A percentile compares a stretch with the other conserved stretches of the same genome.
Evolutionary conservation across 2,329 filamentous ascomycete genomes (phyloP).

Genomic region (Sclerotinia sclerotiorum): DNA sequence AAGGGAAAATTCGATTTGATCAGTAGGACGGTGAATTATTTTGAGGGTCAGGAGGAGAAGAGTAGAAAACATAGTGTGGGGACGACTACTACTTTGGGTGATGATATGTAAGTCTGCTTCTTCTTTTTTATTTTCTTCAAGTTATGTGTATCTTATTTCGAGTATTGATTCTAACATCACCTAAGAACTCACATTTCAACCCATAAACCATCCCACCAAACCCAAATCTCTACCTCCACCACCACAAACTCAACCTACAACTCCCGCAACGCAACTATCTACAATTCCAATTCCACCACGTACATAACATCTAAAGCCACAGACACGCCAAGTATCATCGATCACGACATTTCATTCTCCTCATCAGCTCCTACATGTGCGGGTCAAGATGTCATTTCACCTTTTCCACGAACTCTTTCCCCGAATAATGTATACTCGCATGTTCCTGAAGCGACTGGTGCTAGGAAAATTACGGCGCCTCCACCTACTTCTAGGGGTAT

Average conservation of each 20-base stretch:
- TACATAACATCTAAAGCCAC: background rate
- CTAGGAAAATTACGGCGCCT: rapidly evolving
- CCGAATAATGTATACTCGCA: background rate
- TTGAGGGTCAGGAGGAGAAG: conserved; percentile 28
- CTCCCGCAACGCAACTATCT: background rate
- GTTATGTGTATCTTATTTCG: background rate
- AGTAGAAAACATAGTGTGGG: conserved; percentile 21
- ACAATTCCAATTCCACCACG: background rate
- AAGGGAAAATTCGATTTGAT: conserved; percentile 33
- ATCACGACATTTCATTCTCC: background rate
- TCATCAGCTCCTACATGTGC: background rate
- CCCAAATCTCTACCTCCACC: background rate
- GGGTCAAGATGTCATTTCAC: background rate
- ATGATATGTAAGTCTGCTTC: conserved; percentile 16
- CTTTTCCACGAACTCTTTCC: background rate
- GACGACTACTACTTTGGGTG: background rate
- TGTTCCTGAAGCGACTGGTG: background rate
- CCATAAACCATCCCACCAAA: background rate
- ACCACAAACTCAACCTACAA: background rate
- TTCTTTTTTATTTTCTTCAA: background rate
- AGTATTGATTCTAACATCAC: background rate
- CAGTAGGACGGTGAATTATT: conserved; percentile 31
- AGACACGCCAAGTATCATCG: background rate
- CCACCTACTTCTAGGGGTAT: background rate
- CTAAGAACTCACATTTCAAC: background rate